These are phyloP conservation scores for Penicillium nordicum DNA, from an alignment of 2,329 filamentous ascomycete genomes.

Conservation along the genomic window DNA sequence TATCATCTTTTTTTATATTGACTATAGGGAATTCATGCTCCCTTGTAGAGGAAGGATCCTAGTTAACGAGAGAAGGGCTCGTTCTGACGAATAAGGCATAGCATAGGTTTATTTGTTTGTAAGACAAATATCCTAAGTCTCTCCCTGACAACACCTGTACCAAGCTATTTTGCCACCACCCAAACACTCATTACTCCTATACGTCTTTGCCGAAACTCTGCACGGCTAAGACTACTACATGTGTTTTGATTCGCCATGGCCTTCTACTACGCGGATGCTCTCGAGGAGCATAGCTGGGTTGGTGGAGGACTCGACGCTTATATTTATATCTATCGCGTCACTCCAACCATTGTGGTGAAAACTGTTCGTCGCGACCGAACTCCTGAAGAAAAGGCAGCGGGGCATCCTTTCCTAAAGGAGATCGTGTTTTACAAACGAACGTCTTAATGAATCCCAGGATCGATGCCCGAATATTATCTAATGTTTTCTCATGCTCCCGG, in stretches of 20 bases:
- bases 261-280: background rate
- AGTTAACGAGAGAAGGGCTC: no score
- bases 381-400: background rate
- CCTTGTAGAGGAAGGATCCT: no score
- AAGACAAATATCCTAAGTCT: no score
- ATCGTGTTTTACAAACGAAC: slow-evolving; percentile 16
- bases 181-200: background rate
- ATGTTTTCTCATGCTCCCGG: slow-evolving; percentile 14
- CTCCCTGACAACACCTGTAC: no score
- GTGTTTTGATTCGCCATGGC: background rate
- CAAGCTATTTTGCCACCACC: background rate
- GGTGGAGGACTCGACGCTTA: slow-evolving; percentile 7
- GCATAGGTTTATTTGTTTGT: no score
- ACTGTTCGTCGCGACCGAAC: slow-evolving; percentile 7
- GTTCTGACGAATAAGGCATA: no score
- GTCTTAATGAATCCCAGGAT: slow-evolving; percentile 9
- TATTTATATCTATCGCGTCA: slow-evolving; percentile 13
- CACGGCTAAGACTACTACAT: background rate
- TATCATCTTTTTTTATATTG: no score
- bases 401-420: slow-evolving; percentile 3
- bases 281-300: slow-evolving; percentile 7
- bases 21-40: no score
- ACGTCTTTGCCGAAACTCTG: background rate
- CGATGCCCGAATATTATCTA: slow-evolving; percentile 14
- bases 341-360: slow-evolving; percentile 19